phyloP scores from a whole-genome alignment of 1,284 basidiomycete genomes.

The Pseudozyma sp. region DNA sequence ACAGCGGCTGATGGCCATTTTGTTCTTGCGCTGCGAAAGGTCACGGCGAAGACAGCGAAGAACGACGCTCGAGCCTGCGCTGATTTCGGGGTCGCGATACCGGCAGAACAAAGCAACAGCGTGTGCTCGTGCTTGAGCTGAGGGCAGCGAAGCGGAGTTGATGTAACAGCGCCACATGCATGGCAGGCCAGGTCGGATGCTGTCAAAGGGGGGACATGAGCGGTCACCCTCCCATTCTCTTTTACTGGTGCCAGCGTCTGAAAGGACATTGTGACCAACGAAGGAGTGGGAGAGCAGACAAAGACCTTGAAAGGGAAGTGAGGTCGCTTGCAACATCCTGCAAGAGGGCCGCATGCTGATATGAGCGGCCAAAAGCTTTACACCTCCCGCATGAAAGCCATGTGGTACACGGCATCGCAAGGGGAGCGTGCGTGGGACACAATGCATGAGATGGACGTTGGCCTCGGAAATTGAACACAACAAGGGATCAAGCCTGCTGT shows the following conservation, averaged over 20 bases:
- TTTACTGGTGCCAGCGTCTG: background rate
- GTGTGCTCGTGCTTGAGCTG: background rate
- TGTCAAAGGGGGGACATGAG: background rate
- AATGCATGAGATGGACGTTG: too few relatives aligned
- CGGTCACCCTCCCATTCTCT: too few relatives aligned
- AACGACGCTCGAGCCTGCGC: background rate
- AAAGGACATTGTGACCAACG: too few relatives aligned
- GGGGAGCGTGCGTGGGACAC: too few relatives aligned
- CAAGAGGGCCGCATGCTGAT: too few relatives aligned
- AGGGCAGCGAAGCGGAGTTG: constrained; percentile 8
- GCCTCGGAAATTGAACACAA: background rate
- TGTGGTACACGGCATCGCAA: too few relatives aligned
- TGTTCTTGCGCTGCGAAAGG: background rate
- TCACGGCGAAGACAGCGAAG: background rate
- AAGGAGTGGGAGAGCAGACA: too few relatives aligned
- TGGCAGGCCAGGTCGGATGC: background rate
- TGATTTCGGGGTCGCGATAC: too few relatives aligned
- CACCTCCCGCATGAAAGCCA: too few relatives aligned
- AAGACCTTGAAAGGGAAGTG: too few relatives aligned
- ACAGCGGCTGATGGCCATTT: background rate
- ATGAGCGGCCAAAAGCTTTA: too few relatives aligned
- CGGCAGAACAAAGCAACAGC: background rate
- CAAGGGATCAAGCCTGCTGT: background rate
- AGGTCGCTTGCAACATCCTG: too few relatives aligned
- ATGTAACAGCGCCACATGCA: constrained; percentile 5